Evolutionary conservation across 2,329 filamentous ascomycete genomes (phyloP).

Genomic region (Arthrobotrys pseudoclavata): DNA sequence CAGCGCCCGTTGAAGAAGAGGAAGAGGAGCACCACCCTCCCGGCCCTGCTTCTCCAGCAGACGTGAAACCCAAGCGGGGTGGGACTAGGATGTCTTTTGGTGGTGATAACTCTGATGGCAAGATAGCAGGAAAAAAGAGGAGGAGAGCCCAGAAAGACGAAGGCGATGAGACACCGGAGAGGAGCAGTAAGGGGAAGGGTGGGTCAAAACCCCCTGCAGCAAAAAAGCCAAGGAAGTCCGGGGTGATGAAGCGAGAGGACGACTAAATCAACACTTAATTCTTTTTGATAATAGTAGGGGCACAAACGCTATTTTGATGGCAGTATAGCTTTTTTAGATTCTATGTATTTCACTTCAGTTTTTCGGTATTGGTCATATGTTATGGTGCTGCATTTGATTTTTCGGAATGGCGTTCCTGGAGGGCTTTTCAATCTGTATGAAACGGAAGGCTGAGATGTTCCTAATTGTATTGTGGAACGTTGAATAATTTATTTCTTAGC

Average conservation of each 20-base stretch:
- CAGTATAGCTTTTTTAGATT: not conserved
- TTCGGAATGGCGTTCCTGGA: slow-evolving; percentile 21
- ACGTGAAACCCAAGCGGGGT: slow-evolving; percentile 51
- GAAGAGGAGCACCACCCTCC: slow-evolving; percentile 46
- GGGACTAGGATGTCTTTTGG: slow-evolving; percentile 56
- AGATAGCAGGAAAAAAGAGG: slow-evolving; percentile 50
- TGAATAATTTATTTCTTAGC: slow-evolving; percentile 1
- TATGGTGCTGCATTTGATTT: slow-evolving; percentile 14
- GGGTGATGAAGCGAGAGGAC: slow-evolving; percentile 42
- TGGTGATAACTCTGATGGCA: slow-evolving; percentile 28
- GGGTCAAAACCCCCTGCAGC: slow-evolving; percentile 55
- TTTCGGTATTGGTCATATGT: slow-evolving; percentile 6
- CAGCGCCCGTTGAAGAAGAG: slow-evolving; percentile 45
- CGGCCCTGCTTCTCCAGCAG: slow-evolving; percentile 40
- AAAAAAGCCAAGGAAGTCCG: slow-evolving; percentile 56
- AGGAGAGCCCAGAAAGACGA: slow-evolving; percentile 56
- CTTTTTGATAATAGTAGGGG: not conserved
- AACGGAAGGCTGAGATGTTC: slow-evolving; percentile 7
- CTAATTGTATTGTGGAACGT: slow-evolving; percentile 18
- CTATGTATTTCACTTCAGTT: slow-evolving; percentile 2
- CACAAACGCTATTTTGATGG: not conserved
- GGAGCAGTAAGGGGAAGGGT: slow-evolving; percentile 35
- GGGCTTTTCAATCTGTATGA: slow-evolving; percentile 13
- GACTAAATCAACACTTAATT: slow-evolving; percentile 16
- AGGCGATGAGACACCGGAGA: slow-evolving; percentile 55